Evolutionary conservation across 768 basidiomycete species (phyloP), one percentile per base, ranked within the genome.

Genomic region (Cystofilobasidium ferigula): DNA sequence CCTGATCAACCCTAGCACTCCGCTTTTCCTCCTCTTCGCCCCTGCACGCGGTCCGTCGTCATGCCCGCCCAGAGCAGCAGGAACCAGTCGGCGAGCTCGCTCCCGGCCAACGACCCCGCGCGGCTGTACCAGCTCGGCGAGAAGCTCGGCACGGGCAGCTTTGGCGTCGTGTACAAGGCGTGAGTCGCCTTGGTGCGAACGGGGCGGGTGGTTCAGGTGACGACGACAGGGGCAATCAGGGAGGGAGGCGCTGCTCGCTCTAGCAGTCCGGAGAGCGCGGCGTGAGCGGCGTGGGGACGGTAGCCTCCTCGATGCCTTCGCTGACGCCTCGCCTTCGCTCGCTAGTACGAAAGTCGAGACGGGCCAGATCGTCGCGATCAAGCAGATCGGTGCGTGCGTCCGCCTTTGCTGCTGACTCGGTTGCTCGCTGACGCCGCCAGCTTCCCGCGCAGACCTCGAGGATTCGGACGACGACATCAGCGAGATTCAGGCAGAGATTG

Each of bases 401-500:
- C 28, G 58, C 57, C 40, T 67, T 43, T 57, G 63, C 35, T 48
- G 57, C 24, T 54, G 47, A 1, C 20, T 58, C 48, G 64, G 16
- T 30, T 57, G 36, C 54, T 30, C 35, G 20, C 8, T 47, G 16
- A 36, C 16, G 22, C 72, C 26, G 16, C 22, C 40, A 10, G 40
- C 32, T 40, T 40, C 24, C 18, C n/a, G 48, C 18, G 28, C 58
- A 94, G 94, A 98, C 79, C 81, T 99, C 67, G 95, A 99, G 77
- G 89, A 95, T 77, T 90, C 92, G 30, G 93, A 97, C 77, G 95
- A 99, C 74, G 95, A 98, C 76, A 98, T 99, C 70, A 85, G 88
- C 22, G 95, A 99, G 77, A 99, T 99, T 57, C 95, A 99, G 74
- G 89, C 91, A 75, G 95, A 99, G 76, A 99, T 99, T 70, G 88